A percentile compares a stretch with the other conserved stretches of the same genome.
These are phyloP conservation scores for Pseudopithomyces chartarum DNA, from an alignment of 2,329 filamentous ascomycete genomes.

Conservation along the genomic window DNA sequence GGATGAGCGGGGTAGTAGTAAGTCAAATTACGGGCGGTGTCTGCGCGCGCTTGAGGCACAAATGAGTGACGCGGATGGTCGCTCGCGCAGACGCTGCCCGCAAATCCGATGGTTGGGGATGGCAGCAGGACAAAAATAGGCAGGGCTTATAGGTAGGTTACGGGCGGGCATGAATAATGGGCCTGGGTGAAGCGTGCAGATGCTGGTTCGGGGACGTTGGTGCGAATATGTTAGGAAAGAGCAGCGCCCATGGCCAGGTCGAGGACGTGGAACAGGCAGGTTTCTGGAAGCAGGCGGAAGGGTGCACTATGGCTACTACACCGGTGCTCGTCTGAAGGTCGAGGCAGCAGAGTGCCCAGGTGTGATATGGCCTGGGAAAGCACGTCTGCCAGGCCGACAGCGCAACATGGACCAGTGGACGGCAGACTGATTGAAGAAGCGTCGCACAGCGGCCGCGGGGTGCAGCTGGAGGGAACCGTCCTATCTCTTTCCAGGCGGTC, in stretches of 20 bases:
- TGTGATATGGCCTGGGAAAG: background rate
- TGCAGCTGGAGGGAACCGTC: constrained; percentile 1
- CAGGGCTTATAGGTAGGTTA: constrained; percentile 2
- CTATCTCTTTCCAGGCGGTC: constrained; percentile 4
- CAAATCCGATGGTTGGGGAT: background rate
- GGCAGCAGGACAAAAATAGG: background rate
- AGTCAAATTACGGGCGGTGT: background rate
- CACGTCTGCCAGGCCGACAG: constrained; percentile 4
- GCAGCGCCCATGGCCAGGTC: background rate
- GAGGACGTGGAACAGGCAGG: too few relatives aligned
- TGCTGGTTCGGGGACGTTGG: background rate
- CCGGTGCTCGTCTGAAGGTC: background rate
- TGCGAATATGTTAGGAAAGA: constrained; percentile 1
- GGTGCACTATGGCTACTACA: background rate
- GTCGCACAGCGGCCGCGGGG: constrained; percentile 8
- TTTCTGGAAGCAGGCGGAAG: background rate
- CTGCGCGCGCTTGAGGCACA: constrained; percentile 8
- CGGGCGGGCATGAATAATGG: background rate
- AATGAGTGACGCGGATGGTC: constrained; percentile 5
- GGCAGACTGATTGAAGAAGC: background rate
- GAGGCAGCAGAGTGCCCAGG: background rate
- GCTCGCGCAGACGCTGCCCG: background rate
- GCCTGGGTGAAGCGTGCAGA: background rate
- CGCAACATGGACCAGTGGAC: too few relatives aligned
- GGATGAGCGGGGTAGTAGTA: background rate